Evolutionary conservation across 164 flowering plant genomes (phyloP).

Genomic region (Piper longum): DNA sequence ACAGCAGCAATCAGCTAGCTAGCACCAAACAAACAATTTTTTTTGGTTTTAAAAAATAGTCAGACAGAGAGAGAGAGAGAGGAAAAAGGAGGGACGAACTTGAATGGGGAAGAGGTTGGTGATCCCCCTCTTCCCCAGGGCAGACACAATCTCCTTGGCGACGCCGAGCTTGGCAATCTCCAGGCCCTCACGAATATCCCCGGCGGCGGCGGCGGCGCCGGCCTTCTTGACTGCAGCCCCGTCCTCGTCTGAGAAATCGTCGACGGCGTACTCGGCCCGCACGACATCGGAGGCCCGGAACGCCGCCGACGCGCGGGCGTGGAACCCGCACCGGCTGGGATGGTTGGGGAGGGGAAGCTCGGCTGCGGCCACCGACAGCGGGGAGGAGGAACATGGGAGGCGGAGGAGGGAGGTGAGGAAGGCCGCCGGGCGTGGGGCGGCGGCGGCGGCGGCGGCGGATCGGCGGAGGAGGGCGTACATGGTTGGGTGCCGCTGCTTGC

Average conservation of each 20-base stretch:
- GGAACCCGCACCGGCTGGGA: slow-evolving; percentile 12
- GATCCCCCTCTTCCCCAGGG: slow-evolving; percentile 53
- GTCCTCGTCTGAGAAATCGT: slow-evolving; percentile 31
- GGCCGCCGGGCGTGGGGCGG: too few species aligned
- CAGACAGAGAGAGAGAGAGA: neutral
- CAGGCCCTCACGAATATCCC: slow-evolving; percentile 38
- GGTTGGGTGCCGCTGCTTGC: too few species aligned
- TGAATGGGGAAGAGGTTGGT: slow-evolving; percentile 76
- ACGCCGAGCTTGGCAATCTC: slow-evolving; percentile 76
- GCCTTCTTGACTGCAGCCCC: slow-evolving; percentile 11
- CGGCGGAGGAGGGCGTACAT: too few species aligned
- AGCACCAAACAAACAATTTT: neutral
- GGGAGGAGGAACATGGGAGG: too few species aligned
- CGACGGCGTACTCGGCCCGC: slow-evolving; percentile 32
- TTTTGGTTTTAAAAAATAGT: neutral
- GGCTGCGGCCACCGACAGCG: too few species aligned
- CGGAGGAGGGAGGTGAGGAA: too few species aligned
- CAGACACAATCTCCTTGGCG: slow-evolving; percentile 40
- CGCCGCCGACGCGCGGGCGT: slow-evolving; percentile 16
- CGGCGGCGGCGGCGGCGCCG: neutral
- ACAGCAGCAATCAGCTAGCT: neutral
- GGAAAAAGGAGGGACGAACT: slow-evolving; percentile 19
- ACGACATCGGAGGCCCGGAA: slow-evolving; percentile 19
- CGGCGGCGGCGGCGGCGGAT: too few species aligned
- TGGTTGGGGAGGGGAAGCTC: too few species aligned